Conservation (phyloP, 768 basidiomycete genomes). For the Trametes coccinea region DNA sequence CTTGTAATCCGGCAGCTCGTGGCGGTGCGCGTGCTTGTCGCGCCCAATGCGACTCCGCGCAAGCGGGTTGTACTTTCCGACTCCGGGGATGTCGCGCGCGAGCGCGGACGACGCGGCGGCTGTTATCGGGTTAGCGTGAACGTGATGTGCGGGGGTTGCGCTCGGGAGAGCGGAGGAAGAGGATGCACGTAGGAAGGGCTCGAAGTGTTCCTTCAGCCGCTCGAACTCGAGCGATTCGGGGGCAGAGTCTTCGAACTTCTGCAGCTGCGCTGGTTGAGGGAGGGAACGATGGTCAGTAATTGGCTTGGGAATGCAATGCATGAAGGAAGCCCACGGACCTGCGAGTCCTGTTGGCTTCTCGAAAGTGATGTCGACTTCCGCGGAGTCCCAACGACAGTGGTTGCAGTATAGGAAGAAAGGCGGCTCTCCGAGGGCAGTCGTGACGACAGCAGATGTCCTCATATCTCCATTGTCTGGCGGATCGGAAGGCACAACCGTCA, state of each 20-base stretch:
- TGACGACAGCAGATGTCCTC: conserved; percentile 47
- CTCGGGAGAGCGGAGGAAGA: conserved; percentile 63
- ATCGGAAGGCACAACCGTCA: conserved; percentile 90
- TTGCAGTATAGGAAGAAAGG: conserved; percentile 92
- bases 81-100: conserved; percentile 83
- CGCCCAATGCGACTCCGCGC: conserved; percentile 48
- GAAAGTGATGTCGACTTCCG: conserved; percentile 87
- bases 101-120: conserved; percentile 88
- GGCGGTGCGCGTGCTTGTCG: conserved; percentile 67
- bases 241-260: conserved; percentile 85
- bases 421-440: conserved; percentile 72
- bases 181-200: conserved; percentile 87
- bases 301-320: conserved; percentile 3
- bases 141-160: conserved; percentile 64
- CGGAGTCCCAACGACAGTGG: conserved; percentile 94
- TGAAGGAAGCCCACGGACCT: conserved; percentile 47
- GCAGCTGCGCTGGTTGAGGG: conserved; percentile 72
- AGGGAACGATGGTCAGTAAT: background rate
- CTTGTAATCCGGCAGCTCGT: conserved; percentile 78
- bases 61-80: conserved; percentile 73
- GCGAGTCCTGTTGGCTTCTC: conserved; percentile 97
- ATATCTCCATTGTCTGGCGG: conserved; percentile 62
- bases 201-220: conserved; percentile 94
- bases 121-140: conserved; percentile 80
- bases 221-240: conserved; percentile 90